These are phyloP conservation scores for Apiospora malaysiana DNA, from an alignment of 2,329 filamentous ascomycete genomes.

Conservation along the genomic window DNA sequence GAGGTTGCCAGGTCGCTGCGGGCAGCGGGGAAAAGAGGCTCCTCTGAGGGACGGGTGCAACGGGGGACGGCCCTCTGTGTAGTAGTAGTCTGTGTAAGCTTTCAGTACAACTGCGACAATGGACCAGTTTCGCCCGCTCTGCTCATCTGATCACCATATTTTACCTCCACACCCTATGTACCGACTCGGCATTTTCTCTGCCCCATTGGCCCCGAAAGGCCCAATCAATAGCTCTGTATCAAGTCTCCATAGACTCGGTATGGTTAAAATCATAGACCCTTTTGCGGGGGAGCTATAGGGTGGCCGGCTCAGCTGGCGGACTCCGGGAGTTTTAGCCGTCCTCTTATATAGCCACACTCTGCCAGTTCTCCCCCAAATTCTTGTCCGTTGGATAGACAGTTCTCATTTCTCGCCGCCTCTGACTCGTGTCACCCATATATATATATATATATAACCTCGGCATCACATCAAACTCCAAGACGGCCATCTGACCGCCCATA, in stretches of 20 bases:
- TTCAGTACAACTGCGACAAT: not conserved
- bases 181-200: not conserved
- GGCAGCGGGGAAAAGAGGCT: not conserved
- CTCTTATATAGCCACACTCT: slow-evolving; percentile 9
- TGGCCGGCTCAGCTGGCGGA: not conserved
- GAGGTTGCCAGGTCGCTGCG: not conserved
- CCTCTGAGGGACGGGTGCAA: no score
- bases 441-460: no score
- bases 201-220: not conserved
- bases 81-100: not conserved
- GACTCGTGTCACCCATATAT: not conserved
- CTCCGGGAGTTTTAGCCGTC: not conserved
- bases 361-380: not conserved
- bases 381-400: not conserved
- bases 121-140: slow-evolving; percentile 7
- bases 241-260: slow-evolving; percentile 4
- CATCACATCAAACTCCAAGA: not conserved
- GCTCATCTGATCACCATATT: slow-evolving; percentile 3
- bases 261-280: not conserved
- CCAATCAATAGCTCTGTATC: not conserved
- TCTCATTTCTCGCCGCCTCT: not conserved
- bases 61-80: not conserved
- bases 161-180: not conserved
- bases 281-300: slow-evolving; percentile 4
- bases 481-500: not conserved